These are phyloP conservation scores for Curvularia eragrostidis DNA, from an alignment of 2,329 filamentous ascomycete genomes.

Conservation along the genomic window DNA sequence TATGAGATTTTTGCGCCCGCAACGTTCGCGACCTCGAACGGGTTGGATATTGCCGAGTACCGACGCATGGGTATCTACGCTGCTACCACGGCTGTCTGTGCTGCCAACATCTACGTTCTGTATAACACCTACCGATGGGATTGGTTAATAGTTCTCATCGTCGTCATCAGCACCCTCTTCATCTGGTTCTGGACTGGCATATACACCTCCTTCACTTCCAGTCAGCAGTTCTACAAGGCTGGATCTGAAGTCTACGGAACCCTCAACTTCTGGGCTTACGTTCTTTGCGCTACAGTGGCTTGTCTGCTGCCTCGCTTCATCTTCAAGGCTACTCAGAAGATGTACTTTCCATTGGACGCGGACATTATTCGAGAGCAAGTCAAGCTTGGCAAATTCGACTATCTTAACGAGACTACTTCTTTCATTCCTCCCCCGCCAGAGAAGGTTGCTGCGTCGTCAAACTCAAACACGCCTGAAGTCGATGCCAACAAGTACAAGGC, in stretches of 20 bases:
- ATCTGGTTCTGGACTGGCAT: slow-evolving; percentile 97
- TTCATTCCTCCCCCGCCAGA: slow-evolving; percentile 54
- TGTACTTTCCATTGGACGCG: slow-evolving; percentile 88
- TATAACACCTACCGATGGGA: slow-evolving; percentile 99
- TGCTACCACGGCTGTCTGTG: slow-evolving; percentile 80
- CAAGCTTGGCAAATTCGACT: slow-evolving; percentile 79
- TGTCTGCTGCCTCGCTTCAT: slow-evolving; percentile 87
- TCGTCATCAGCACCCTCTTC: slow-evolving; percentile 80
- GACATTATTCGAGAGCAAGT: slow-evolving; percentile 97
- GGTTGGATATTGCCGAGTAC: slow-evolving; percentile 78
- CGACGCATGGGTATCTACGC: slow-evolving; percentile 87
- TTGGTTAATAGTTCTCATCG: slow-evolving; percentile 88
- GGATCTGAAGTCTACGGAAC: slow-evolving; percentile 80
- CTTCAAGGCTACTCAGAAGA: slow-evolving; percentile 88
- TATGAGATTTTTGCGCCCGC: slow-evolving; percentile 78
- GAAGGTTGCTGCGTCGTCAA: slow-evolving; percentile 57
- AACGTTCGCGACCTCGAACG: slow-evolving; percentile 73
- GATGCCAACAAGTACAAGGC: slow-evolving; percentile 52
- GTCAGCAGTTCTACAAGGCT: slow-evolving; percentile 75
- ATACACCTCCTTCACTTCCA: slow-evolving; percentile 69
- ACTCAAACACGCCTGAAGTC: slow-evolving; percentile 66
- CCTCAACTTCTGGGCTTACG: slow-evolving; percentile 85
- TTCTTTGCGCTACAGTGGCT: slow-evolving; percentile 78
- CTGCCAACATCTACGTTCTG: slow-evolving; percentile 92
- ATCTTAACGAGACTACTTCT: slow-evolving; percentile 66